phyloP scores from a whole-genome alignment of 1,284 basidiomycete species.

The Leccinum variabile region DNA sequence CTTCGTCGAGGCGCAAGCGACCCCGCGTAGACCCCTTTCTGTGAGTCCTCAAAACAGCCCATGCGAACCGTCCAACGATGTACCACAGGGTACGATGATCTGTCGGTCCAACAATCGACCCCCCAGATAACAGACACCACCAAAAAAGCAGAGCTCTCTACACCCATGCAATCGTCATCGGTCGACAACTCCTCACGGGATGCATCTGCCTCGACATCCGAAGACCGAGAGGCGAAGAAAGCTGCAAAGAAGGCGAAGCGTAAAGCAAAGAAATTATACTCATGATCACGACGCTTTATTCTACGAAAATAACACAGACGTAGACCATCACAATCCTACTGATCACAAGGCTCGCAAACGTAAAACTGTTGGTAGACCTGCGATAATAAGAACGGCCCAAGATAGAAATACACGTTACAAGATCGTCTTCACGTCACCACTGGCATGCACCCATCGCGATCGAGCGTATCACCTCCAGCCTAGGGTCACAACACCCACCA shows the following conservation, averaged over 20 bases:
- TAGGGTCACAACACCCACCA: constrained; percentile 22
- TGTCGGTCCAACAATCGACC: constrained; percentile 6
- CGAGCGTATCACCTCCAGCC: constrained; percentile 29
- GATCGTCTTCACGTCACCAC: constrained; percentile 37
- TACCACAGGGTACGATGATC: constrained; percentile 35
- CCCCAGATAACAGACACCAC: neutral
- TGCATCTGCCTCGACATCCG: constrained; percentile 13
- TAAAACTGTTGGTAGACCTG: neutral
- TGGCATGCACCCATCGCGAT: constrained; percentile 41
- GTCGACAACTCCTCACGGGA: constrained; percentile 11
- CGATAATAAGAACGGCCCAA: too few species aligned
- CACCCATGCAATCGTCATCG: constrained; percentile 1
- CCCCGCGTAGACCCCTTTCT: constrained; percentile 60
- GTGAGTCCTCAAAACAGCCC: constrained; percentile 35
- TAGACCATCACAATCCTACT: constrained; percentile 17
- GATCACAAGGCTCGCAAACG: constrained; percentile 17
- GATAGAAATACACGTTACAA: constrained; percentile 11
- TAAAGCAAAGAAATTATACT: constrained; percentile 24
- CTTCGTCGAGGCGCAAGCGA: constrained; percentile 49
- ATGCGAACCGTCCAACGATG: neutral
- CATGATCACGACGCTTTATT: constrained; percentile 18
- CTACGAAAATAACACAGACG: constrained; percentile 10
- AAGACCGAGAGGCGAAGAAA: constrained; percentile 17
- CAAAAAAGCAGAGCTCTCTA: constrained; percentile 17
- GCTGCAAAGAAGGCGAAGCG: constrained; percentile 25